Percentiles rank a stretch among this genome's conserved stretches.
Evolutionary conservation across 805 yeast genomes (phyloP).

Genomic region (Saccharomycodes ludwigii): DNA sequence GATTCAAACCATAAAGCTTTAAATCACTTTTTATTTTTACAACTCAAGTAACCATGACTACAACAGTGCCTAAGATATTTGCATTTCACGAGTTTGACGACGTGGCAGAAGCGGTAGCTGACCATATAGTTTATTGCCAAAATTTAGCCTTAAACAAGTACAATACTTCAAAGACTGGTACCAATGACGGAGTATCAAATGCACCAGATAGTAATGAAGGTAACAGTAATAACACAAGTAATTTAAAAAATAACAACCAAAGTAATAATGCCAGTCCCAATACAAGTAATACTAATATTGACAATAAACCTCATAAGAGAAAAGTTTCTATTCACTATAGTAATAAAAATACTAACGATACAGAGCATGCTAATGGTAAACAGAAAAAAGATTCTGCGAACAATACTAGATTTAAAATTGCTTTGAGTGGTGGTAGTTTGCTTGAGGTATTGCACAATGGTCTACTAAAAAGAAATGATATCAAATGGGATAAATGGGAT

Average conservation of each 20-base stretch:
- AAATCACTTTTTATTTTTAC: not conserved
- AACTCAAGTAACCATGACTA: conserved; percentile 44
- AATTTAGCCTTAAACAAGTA: conserved; percentile 43
- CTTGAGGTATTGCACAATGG: conserved; percentile 83
- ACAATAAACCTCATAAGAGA: conserved; percentile 1
- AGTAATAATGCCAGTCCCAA: conserved; percentile 7
- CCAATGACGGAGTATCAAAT: no score
- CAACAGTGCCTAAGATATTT: conserved; percentile 86
- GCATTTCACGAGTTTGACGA: conserved; percentile 83
- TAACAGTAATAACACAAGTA: conserved; percentile 2
- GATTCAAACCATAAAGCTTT: no score
- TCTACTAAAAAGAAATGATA: conserved; percentile 56
- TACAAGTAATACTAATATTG: conserved; percentile 7
- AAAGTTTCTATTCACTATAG: conserved; percentile 3
- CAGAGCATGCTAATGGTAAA: conserved; percentile 17
- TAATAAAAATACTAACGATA: conserved; percentile 9
- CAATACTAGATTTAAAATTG: conserved; percentile 74
- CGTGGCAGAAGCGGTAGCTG: conserved; percentile 95
- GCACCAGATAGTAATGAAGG: no score
- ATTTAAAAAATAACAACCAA: no score
- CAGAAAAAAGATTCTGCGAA: conserved; percentile 32
- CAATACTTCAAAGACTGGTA: no score
- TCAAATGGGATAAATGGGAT: conserved; percentile 92
- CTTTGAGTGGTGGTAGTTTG: conserved; percentile 87
- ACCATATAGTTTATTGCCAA: conserved; percentile 84